Base-by-base conservation (phyloP, 192 early-diverging fungal species). In the Umbelopsis sp. region DNA sequence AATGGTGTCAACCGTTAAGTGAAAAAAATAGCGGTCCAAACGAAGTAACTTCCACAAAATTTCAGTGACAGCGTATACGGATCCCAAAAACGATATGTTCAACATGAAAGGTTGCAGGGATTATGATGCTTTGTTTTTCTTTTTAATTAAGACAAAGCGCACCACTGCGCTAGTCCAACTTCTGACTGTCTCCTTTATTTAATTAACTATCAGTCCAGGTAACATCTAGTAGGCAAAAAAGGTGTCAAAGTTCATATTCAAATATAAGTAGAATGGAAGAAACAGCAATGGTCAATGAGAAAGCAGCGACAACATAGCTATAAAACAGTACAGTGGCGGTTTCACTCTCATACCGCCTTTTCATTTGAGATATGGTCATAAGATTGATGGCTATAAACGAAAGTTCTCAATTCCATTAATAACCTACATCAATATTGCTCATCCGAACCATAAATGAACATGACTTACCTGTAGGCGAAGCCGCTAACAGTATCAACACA, bases 351-450 rank as follows among this genome's bases (percentile, higher is more conserved):
- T 51, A 75, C 6, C 32, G 47, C 0, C 47, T 32, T 2, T 56
- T 65, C 25, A 75, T 36, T 51, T 75, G 74, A 22, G 68, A 21
- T 2, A 75, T 59, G n/a, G 69, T 75, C 43, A 75, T 70, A 50
- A 52, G 45, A 66, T 75, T 75, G 44, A 75, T 59, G 22, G 74
- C 74, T 38, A n/a, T 9, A 56, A 31, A 14, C 1, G 29, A 10
- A 25, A 12, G 0, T 14, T 56, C 0, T 4, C 14, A 2, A 8
- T 16, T 26, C 1, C 38, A 26, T 56, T 16, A 31, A 16, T 56
- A 12, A 16, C 12, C 8, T 29, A 11, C 9, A 5, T 7, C 52
- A 29, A 10, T 26, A 8, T 16, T 24, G 1, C 29, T 8, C 4
- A 56, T 12, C n/a, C 16, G 43, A n/a, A 11, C 5, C 2, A 49